Conservation (phyloP, 306 rosid genomes). For the Sophora flavescens region DNA sequence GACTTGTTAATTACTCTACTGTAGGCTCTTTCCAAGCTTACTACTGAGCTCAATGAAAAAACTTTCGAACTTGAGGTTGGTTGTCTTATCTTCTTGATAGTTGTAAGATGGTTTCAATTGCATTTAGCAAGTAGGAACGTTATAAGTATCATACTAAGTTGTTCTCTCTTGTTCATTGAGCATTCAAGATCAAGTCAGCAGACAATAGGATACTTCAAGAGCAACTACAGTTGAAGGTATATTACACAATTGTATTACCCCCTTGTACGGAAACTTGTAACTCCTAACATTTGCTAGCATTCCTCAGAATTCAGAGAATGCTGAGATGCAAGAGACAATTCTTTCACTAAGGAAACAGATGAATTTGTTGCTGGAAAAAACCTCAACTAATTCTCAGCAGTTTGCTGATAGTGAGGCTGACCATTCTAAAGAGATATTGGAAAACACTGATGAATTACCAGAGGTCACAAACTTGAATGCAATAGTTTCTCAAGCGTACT, state of each 20-base stretch:
- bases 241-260: constrained; percentile 14
- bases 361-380: constrained; percentile 54
- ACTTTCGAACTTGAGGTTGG: constrained; percentile 90
- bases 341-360: constrained; percentile 69
- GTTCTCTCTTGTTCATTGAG: constrained; percentile 46
- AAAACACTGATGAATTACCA: constrained; percentile 51
- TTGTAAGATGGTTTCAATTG: constrained; percentile 35
- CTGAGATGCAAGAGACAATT: constrained; percentile 81
- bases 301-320: constrained; percentile 66
- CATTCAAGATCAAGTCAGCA: constrained; percentile 80
- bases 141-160: constrained; percentile 41
- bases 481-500: constrained; percentile 58
- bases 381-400: constrained; percentile 44
- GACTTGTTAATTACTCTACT: constrained; percentile 40
- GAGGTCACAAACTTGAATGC: constrained; percentile 66
- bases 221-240: constrained; percentile 82
- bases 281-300: constrained; percentile 31
- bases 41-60: constrained; percentile 75
- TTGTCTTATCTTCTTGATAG: constrained; percentile 45
- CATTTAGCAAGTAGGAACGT: constrained; percentile 16
- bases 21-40: constrained; percentile 77
- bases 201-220: constrained; percentile 93
- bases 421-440: constrained; percentile 46
- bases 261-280: constrained; percentile 29
- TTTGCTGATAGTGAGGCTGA: constrained; percentile 46